Conservation (phyloP, 164 flowering plant genomes). For the Platanus orientalis region DNA sequence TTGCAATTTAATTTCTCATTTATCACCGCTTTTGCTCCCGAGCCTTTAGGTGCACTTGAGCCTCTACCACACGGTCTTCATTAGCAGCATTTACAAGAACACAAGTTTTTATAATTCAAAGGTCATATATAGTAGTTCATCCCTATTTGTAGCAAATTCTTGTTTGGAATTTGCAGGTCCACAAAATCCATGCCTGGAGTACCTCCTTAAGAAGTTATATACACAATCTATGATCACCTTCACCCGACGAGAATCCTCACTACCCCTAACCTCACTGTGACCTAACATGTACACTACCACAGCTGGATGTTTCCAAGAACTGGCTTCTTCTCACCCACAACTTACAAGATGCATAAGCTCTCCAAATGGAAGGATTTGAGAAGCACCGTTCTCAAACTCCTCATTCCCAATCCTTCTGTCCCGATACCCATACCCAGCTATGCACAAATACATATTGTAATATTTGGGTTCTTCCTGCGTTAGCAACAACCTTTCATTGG, state of each 20-base stretch:
- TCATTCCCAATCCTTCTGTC: conserved; percentile 18
- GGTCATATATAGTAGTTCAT: conserved; percentile 22
- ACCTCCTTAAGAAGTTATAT: conserved; percentile 22
- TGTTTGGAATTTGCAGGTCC: conserved; percentile 18
- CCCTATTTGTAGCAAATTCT: conserved; percentile 21
- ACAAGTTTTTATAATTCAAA: neutral
- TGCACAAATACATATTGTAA: conserved; percentile 20
- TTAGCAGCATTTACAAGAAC: neutral
- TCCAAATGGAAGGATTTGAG: conserved; percentile 15
- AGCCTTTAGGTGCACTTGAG: neutral
- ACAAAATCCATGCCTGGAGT: conserved; percentile 19
- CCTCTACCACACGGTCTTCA: neutral
- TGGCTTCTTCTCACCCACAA: conserved; percentile 1
- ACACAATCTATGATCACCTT: conserved; percentile 19
- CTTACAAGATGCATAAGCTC: neutral
- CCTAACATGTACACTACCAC: conserved; percentile 22
- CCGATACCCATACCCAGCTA: conserved; percentile 18
- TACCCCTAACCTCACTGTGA: conserved; percentile 22
- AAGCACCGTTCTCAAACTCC: conserved; percentile 18
- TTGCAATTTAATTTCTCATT: too few relatives aligned
- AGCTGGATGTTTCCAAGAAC: conserved; percentile 17
- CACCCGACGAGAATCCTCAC: conserved; percentile 10
- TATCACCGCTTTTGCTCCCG: neutral
- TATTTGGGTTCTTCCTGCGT: conserved; percentile 19
- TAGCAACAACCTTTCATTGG: conserved; percentile 15